phyloP scores from a whole-genome alignment of 164 flowering plant genomes.

The Vitis amurensis region DNA sequence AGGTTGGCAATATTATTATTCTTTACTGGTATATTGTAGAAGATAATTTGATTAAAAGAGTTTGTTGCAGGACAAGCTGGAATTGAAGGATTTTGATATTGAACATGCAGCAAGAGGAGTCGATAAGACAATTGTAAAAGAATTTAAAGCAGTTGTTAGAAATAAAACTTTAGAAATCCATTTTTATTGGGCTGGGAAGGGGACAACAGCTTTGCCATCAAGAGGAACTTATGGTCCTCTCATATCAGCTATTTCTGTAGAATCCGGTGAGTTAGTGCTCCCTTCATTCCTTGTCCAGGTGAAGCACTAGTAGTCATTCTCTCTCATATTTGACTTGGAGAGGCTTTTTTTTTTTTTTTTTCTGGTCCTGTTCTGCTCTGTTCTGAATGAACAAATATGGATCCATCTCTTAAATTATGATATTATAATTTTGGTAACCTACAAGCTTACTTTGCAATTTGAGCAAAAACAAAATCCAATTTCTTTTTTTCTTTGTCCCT shows the following conservation, averaged over 20 bases:
- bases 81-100: slow-evolving; percentile 45
- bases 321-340: too few relatives aligned
- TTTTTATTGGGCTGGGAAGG: slow-evolving; percentile 47
- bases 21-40: background rate
- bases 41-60: background rate
- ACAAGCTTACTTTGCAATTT: too few relatives aligned
- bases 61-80: slow-evolving; percentile 32
- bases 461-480: too few relatives aligned
- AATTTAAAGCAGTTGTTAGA: slow-evolving; percentile 22
- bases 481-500: background rate
- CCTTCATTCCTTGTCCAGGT: too few relatives aligned
- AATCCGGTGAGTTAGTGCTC: slow-evolving; percentile 22
- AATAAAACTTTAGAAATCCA: slow-evolving; percentile 35
- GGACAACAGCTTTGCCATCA: slow-evolving; percentile 37
- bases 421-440: background rate
- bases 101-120: slow-evolving; percentile 30
- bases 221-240: slow-evolving; percentile 40
- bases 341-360: too few relatives aligned
- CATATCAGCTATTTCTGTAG: slow-evolving; percentile 44
- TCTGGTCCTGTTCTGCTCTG: background rate
- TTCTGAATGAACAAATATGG: background rate
- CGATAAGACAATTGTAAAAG: slow-evolving; percentile 15
- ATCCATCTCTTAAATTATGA: background rate
- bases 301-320: too few relatives aligned
- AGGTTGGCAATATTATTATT: background rate